These are phyloP conservation scores for Starmerella apicola DNA, from an alignment of 805 yeast genomes.

Conservation along the genomic window DNA sequence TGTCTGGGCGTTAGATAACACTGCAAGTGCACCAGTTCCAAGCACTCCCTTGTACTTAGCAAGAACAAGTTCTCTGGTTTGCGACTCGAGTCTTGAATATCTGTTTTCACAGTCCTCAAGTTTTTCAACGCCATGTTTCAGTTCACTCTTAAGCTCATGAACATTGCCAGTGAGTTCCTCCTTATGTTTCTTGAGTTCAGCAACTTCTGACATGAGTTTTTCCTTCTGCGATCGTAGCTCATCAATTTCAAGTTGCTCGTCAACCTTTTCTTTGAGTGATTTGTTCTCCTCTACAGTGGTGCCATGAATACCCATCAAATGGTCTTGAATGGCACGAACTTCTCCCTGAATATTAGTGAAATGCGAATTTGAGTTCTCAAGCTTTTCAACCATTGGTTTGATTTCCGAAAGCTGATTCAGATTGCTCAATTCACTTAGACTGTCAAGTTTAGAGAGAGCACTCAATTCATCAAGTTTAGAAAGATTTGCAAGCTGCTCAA, in stretches of 20 bases:
- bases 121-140: slow-evolving; percentile 10
- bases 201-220: slow-evolving; percentile 7
- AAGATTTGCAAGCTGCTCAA: slow-evolving; percentile 11
- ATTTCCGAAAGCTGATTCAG: background rate
- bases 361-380: background rate
- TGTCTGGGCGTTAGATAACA: slow-evolving; percentile 9
- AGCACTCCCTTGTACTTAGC: slow-evolving; percentile 19
- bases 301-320: slow-evolving; percentile 12
- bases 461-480: slow-evolving; percentile 1
- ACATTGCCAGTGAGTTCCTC: slow-evolving; percentile 4
- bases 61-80: slow-evolving; percentile 17
- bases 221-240: slow-evolving; percentile 1
- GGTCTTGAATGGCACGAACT: slow-evolving; percentile 20
- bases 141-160: slow-evolving; percentile 16
- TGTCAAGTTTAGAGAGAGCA: slow-evolving; percentile 4
- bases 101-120: slow-evolving; percentile 16
- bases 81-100: slow-evolving; percentile 16
- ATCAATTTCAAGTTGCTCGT: background rate
- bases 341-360: slow-evolving; percentile 14
- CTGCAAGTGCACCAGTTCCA: slow-evolving; percentile 20
- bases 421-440: slow-evolving; percentile 6
- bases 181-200: slow-evolving; percentile 12
- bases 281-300: slow-evolving; percentile 5
- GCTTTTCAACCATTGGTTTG: too few relatives aligned
- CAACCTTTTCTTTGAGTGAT: slow-evolving; percentile 7